Evolutionary conservation across 2,329 filamentous ascomycete species (phyloP), one percentile per base, ranked within the genome.

Genomic region (Cryphonectria japonica): DNA sequence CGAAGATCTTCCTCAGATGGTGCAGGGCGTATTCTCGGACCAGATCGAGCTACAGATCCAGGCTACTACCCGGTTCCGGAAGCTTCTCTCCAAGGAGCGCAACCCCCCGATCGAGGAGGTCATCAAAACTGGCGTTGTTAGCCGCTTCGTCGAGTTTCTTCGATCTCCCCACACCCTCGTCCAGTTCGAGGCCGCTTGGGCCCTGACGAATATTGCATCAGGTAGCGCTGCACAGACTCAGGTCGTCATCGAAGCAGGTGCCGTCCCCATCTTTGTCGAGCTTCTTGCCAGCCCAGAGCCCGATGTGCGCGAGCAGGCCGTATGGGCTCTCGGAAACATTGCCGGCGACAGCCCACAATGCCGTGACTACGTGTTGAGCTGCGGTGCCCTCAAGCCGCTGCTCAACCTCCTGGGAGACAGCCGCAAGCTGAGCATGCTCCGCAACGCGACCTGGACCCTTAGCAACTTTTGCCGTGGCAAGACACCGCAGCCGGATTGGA

Each of bases 381-480:
- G 93, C 75, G 95, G 95, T 78, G 96, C 96, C 74, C 89, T 99
- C 67, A 94, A 94, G 82, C 96, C 96, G 67, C 88, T 99, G 70
- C 89, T 99, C 70, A 89, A 90, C 78, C 89, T 99, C 61, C 90
- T 99, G 70, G 95, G 95, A 69, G 96, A 99, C 82, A 98, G 96
- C 85, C 94, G 96, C 79, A 99, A 99, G 88, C 87, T 99, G 71
- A 98, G 95, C 88, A 99, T 99, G 96, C 91, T 99, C 67, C 90
- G 96, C 76, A 99, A 99, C 81, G 96, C 96, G 50, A 99, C 96
- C 34, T 99, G 96, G 96, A 99, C 96, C 61, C 86, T 99, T 70
- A 98, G 96, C 88, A 99, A 99, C 87, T 99, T 99, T 85, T 99
- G 96, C 86, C 94, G 96, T 87, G 96, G 96, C 84, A 99, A 99